phyloP scores from a whole-genome alignment of 306 rosid species.

The Malus sylvestris region DNA sequence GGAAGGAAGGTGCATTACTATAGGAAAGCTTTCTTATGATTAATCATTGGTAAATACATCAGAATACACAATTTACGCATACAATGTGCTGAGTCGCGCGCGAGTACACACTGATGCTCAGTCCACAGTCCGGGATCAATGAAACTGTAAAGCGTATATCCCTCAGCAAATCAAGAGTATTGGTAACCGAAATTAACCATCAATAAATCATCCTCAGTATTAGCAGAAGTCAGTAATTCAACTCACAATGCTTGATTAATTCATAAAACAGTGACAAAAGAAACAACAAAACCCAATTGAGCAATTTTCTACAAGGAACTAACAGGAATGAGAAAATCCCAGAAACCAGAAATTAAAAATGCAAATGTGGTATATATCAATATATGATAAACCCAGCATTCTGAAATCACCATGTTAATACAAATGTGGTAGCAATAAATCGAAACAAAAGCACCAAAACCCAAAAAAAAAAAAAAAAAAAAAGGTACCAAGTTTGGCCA shows the following conservation, averaged over 20 bases:
- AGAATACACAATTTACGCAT: neutral
- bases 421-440: neutral
- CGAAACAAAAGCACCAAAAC: neutral
- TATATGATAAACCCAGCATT: neutral
- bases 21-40: neutral
- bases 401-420: neutral
- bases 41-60: neutral
- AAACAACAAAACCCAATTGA: neutral
- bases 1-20: neutral
- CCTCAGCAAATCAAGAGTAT: neutral
- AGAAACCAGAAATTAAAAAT: neutral
- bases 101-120: neutral
- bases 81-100: neutral
- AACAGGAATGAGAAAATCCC: neutral
- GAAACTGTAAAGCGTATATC: neutral
- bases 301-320: neutral
- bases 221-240: neutral
- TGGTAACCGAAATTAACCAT: neutral
- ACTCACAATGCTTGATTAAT: neutral
- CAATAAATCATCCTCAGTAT: neutral
- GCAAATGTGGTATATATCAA: neutral
- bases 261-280: neutral
- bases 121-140: neutral
- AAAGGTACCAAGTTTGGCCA: constrained; percentile 49
- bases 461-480: neutral